Evolutionary conservation across 148 eudicot species (phyloP).

Genomic region (Chenopodium formosanum): DNA sequence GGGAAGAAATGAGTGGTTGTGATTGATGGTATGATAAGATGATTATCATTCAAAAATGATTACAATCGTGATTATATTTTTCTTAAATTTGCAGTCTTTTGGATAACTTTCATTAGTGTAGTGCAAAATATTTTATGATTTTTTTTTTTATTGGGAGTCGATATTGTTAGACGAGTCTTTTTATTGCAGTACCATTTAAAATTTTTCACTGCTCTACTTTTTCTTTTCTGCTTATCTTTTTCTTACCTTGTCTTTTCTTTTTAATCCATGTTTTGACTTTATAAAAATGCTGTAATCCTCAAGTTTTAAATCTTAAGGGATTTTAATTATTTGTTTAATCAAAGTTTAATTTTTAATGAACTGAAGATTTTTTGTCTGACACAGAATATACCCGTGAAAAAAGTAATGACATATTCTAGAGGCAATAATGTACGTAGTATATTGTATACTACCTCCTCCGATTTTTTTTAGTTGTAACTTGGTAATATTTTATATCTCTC

Average conservation of each 20-base stretch:
- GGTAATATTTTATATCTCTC: too few species aligned
- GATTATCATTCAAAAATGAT: constrained; percentile 69
- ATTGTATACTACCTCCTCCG: too few species aligned
- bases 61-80: constrained; percentile 38
- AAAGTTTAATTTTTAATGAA: background rate
- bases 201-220: constrained; percentile 7
- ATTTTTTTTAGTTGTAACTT: too few species aligned
- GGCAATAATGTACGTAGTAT: too few species aligned
- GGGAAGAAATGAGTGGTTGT: constrained; percentile 3
- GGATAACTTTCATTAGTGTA: background rate
- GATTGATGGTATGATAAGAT: constrained; percentile 45
- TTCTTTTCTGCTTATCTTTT: constrained; percentile 2
- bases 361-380: constrained; percentile 19
- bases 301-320: constrained; percentile 11
- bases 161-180: background rate
- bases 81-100: constrained; percentile 16
- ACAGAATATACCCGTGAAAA: constrained; percentile 26
- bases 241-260: background rate
- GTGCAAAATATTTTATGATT: background rate
- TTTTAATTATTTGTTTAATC: background rate
- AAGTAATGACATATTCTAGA: background rate
- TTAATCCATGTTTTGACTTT: constrained; percentile 20
- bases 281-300: constrained; percentile 12
- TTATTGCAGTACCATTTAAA: background rate
- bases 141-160: constrained; percentile 19